These are phyloP conservation scores for Kalanchoe fedtschenkoi DNA, from an alignment of 164 flowering plant species.

Conservation along the genomic window DNA sequence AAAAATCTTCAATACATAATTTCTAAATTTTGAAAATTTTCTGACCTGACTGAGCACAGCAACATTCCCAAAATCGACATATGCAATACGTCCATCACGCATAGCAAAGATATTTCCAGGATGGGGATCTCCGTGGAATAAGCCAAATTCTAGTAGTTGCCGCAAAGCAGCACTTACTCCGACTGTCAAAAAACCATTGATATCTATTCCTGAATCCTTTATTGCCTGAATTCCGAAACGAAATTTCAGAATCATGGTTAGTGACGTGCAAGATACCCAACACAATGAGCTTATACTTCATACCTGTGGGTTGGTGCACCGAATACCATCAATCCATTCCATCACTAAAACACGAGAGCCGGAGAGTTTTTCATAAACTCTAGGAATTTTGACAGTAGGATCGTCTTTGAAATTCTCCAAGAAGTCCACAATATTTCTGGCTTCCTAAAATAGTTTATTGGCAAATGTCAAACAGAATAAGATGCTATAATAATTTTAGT, in stretches of 20 bases:
- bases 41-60: slow-evolving; percentile 97
- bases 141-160: slow-evolving; percentile 88
- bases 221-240: slow-evolving; percentile 45
- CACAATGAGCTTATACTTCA: slow-evolving; percentile 3
- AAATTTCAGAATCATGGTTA: neutral
- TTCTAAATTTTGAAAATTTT: neutral
- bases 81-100: slow-evolving; percentile 99
- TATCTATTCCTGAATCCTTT: slow-evolving; percentile 74
- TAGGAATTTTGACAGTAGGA: slow-evolving; percentile 93
- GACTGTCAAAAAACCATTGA: slow-evolving; percentile 82
- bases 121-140: slow-evolving; percentile 98
- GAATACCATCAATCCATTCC: slow-evolving; percentile 99
- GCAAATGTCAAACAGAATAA: neutral
- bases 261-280: neutral
- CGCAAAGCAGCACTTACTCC: slow-evolving; percentile 98
- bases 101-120: slow-evolving; percentile 99
- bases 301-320: slow-evolving; percentile 97
- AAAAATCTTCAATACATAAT: neutral
- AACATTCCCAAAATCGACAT: slow-evolving; percentile 98
- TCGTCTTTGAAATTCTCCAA: slow-evolving; percentile 88
- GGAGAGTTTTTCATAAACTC: slow-evolving; percentile 66
- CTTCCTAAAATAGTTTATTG: slow-evolving; percentile 44
- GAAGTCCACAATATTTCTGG: slow-evolving; percentile 87
- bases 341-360: slow-evolving; percentile 90
- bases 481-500: neutral